Evolutionary conservation across 805 yeast genomes (phyloP), one percentile per base, ranked within the genome.

Genomic region (Zygosaccharomyces lentus): DNA sequence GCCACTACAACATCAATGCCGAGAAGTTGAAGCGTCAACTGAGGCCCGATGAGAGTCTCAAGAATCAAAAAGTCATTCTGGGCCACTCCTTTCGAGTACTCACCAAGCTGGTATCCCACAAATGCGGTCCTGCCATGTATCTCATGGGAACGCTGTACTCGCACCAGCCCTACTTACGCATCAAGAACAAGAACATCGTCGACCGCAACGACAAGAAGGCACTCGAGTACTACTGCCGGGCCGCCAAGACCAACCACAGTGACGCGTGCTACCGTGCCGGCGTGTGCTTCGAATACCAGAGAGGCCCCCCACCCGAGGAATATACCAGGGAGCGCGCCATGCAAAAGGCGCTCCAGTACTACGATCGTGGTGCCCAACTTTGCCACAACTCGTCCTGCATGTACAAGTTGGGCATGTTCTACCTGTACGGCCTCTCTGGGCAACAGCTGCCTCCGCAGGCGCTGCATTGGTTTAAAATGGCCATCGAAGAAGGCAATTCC

Each of bases 341-440:
- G 13, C 53, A 50, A n/a, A 70, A 71, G 47, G 81, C 88, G 8
- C 64, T 80, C 21, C 56, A 67, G 10, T 80, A 75, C 67, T 84
- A 80, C 64, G 69, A 71, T 29, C 68, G 71, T 38, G 86, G 88
- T 0, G 87, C 90, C 2, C 65, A 71, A n/a, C 62, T 74, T 17
- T 84, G 83, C 4, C 79, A 77, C 52, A 77, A 62, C 41, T 42
- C 76, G 3, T 74, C 81, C 10, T 81, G 88, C 17, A 82, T 84
- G 86, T 84, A 82, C 66, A 82, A 84, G 62, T 65, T 84, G 13
- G 93, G 89, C 5, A 76, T 81, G 77, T 71, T 81, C 37, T 70
- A 75, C 53, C 68, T 82, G 13, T 71, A 77, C 13, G 84, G 83
- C 2, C 57, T 74, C 2, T 41, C 47, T 10, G 43, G 35, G 13